These are phyloP conservation scores for Orbilia javanica DNA, from an alignment of 2,329 filamentous ascomycete species.

Conservation along the genomic window DNA sequence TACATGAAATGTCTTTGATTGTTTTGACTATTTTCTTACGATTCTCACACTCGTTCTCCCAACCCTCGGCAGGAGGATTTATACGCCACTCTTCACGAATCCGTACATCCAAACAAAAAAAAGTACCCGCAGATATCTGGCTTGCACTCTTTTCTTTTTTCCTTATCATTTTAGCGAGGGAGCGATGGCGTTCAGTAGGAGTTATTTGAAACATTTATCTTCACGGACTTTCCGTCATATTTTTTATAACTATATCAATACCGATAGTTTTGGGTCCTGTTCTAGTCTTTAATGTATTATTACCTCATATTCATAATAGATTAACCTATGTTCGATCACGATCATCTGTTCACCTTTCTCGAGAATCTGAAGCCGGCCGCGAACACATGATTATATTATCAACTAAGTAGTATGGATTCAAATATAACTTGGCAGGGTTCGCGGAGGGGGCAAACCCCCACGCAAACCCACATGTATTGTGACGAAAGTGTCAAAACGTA, in stretches of 20 bases:
- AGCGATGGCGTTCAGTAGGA: constrained; percentile 40
- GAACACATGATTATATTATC: not conserved
- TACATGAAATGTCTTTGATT: not conserved
- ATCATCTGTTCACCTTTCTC: not conserved
- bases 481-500: not conserved
- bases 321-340: not conserved
- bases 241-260: constrained; percentile 12
- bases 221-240: not conserved
- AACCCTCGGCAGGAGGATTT: constrained; percentile 11
- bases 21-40: not conserved
- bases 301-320: constrained; percentile 29
- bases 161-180: constrained; percentile 42
- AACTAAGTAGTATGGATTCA: no score
- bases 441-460: no score
- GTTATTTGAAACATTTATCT: constrained; percentile 10
- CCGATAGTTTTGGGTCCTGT: not conserved
- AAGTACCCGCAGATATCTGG: not conserved
- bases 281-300: constrained; percentile 27
- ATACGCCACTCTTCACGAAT: constrained; percentile 13
- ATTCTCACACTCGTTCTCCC: not conserved
- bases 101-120: constrained; percentile 10
- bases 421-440: no score
- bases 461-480: no score
- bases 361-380: not conserved
- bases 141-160: no score